Percentiles rank a stretch among this genome's conserved stretches.
phyloP scores from a whole-genome alignment of 2,329 filamentous ascomycete species.

The Talaromyces sp. region DNA sequence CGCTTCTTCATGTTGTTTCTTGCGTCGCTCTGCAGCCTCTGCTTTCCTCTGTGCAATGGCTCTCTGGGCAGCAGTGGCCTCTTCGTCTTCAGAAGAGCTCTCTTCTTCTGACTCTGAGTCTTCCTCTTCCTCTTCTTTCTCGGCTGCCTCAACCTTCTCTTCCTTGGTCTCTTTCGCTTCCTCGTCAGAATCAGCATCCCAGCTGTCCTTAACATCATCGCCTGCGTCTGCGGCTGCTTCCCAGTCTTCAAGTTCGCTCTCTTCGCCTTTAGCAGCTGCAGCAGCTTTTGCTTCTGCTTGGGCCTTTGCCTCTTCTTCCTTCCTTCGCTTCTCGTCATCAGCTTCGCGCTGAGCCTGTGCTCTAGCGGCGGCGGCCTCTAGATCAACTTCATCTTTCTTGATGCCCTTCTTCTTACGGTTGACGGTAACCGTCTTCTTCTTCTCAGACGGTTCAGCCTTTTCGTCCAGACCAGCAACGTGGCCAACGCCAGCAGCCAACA shows the following conservation, averaged over 20 bases:
- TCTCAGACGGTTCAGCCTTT: conserved; percentile 42
- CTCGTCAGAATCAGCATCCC: conserved; percentile 61
- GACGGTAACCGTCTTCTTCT: conserved; percentile 72
- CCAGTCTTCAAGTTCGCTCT: conserved; percentile 63
- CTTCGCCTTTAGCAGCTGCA: conserved; percentile 54
- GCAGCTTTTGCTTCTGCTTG: conserved; percentile 70
- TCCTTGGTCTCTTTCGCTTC: conserved; percentile 65
- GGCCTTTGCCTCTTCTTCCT: conserved; percentile 69
- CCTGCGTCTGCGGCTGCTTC: conserved; percentile 71
- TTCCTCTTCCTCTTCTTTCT: conserved; percentile 19
- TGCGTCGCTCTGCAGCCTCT: conserved; percentile 80
- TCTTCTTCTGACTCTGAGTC: conserved; percentile 43
- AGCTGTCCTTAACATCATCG: conserved; percentile 83
- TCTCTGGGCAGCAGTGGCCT: conserved; percentile 63
- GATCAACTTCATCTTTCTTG: conserved; percentile 52
- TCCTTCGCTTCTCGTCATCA: conserved; percentile 53
- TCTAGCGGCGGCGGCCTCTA: conserved; percentile 43
- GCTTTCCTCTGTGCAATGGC: conserved; percentile 75
- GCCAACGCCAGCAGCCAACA: conserved; percentile 41
- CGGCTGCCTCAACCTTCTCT: conserved; percentile 22
- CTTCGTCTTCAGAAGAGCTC: conserved; percentile 53
- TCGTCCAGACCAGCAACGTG: conserved; percentile 40
- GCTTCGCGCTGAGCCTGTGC: conserved; percentile 44
- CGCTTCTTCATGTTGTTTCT: conserved; percentile 86
- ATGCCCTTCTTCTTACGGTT: conserved; percentile 70